These are phyloP conservation scores for Ciborinia camelliae DNA, from an alignment of 2,329 filamentous ascomycete species.

Conservation along the genomic window DNA sequence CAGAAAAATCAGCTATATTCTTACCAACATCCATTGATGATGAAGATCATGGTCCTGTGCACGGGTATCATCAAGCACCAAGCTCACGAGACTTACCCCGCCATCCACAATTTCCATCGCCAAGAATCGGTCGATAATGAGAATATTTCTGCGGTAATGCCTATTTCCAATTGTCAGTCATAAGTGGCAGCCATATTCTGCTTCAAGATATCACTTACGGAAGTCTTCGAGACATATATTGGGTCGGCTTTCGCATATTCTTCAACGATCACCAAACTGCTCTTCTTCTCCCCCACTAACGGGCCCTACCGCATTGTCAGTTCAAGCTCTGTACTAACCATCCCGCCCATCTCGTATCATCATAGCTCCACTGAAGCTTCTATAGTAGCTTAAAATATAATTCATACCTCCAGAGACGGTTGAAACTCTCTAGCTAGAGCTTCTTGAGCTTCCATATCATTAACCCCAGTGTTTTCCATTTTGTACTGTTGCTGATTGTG, in stretches of 20 bases:
- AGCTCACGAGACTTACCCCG: constrained; percentile 65
- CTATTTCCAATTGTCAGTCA: constrained; percentile 44
- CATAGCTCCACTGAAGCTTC: background rate
- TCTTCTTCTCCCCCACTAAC: constrained; percentile 73
- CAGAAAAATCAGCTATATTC: constrained; percentile 24
- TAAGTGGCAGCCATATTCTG: constrained; percentile 10
- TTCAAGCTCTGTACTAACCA: constrained; percentile 27
- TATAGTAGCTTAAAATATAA: background rate
- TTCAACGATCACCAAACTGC: constrained; percentile 72
- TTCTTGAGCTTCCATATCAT: constrained; percentile 50
- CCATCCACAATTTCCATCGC: constrained; percentile 97
- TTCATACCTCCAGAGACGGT: constrained; percentile 53
- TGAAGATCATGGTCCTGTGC: constrained; percentile 13
- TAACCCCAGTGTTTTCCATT: constrained; percentile 26
- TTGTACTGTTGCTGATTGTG: constrained; percentile 26
- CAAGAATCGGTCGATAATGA: constrained; percentile 81
- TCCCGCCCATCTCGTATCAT: background rate
- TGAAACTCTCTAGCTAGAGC: constrained; percentile 58
- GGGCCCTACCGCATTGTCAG: constrained; percentile 61
- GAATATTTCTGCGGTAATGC: constrained; percentile 79
- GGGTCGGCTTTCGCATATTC: constrained; percentile 89
- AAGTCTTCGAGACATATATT: constrained; percentile 80
- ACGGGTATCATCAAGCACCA: constrained; percentile 20
- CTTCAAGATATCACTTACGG: constrained; percentile 56
- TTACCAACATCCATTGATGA: constrained; percentile 4